Base-by-base conservation (phyloP, 495 filamentous ascomycete species). In the Rusavskia elegans region DNA sequence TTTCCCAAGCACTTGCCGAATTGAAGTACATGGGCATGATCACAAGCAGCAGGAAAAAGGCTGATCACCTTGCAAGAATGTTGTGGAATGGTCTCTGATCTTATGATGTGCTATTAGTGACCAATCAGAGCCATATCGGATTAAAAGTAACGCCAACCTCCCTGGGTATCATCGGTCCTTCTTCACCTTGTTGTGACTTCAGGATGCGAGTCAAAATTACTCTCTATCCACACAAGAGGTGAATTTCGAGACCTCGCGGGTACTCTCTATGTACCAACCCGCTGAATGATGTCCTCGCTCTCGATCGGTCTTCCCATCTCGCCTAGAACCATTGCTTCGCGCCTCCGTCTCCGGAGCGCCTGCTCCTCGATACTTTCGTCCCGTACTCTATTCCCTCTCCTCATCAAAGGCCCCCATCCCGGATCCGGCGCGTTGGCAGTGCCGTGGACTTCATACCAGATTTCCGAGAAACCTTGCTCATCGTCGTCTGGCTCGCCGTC, bases 11-110 rank as follows among this genome's bases (percentile, higher is more conserved):
- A 5, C 60, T 96, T 51, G 88, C 89, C 8, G 93, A 97, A 62
- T 63, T 98, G 60, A 84, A 78, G 67, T 73, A 77, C 41, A 71
- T 97, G 68, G 90, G 90, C 19, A 81, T 95, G 71, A 72, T 96
- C 32, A 96, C 92, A 68, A 74, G 74, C 55, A 97, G 82, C 59
- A 85, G 81, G 66, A 96, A 89, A 74, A 93, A 92, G 74, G 75
- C 78, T 13, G 92, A 96, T 63, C 89, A 95, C 67, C 66, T 95
- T 56, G 82, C 86, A 17, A 97, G 95, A 67, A 67, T 87, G 51
- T 66, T 72, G 32, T 87, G 83, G 83, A 76, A 77, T 57, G 83
- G 83, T 2, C 57, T 85, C 45, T 85, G 50, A 44, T 29, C 37
- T 16, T 14, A 16, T 19, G 37, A 39, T 14, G 2, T 39, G 37